phyloP scores from a whole-genome alignment of 2,329 filamentous ascomycete species.

The Aspergillus calidoustus region DNA sequence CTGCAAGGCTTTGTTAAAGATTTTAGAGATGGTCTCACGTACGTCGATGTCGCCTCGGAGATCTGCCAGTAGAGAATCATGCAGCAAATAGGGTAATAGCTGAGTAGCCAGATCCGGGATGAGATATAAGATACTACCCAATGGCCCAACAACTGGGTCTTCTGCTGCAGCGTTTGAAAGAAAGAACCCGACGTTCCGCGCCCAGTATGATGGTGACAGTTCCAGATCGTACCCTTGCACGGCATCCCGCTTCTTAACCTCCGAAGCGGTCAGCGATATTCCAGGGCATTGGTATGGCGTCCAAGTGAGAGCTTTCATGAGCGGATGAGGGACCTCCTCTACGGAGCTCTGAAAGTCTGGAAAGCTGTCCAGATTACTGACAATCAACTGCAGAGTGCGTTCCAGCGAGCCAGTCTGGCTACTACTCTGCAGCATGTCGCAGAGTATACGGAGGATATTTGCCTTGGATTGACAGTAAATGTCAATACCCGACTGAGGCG shows the following conservation, averaged over 20 bases:
- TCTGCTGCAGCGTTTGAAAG: conserved; percentile 64
- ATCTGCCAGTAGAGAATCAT: conserved; percentile 75
- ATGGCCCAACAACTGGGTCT: conserved; percentile 70
- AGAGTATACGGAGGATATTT: conserved; percentile 65
- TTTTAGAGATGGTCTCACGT: conserved; percentile 67
- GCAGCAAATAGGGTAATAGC: conserved; percentile 81
- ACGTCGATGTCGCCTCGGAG: conserved; percentile 63
- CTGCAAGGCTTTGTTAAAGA: conserved; percentile 68
- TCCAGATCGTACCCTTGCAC: conserved; percentile 26
- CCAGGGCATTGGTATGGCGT: conserved; percentile 45
- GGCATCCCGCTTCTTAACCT: conserved; percentile 24
- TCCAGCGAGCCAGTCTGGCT: conserved; percentile 55
- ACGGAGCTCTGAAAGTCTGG: conserved; percentile 41
- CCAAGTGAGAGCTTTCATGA: conserved; percentile 50
- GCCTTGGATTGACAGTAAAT: conserved; percentile 58
- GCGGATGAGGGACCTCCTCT: conserved; percentile 39
- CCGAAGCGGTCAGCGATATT: conserved; percentile 27
- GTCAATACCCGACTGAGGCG: conserved; percentile 16
- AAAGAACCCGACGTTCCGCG: conserved; percentile 44
- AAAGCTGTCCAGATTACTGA: conserved; percentile 38
- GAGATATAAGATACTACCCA: conserved; percentile 68
- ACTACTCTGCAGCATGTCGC: conserved; percentile 63
- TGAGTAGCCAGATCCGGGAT: conserved; percentile 73
- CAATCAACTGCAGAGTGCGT: conserved; percentile 49
- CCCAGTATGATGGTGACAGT: conserved; percentile 38